These are phyloP conservation scores for Pythium pyrilobum DNA, from an alignment of 352 stramenopile genomes.

Conservation along the genomic window DNA sequence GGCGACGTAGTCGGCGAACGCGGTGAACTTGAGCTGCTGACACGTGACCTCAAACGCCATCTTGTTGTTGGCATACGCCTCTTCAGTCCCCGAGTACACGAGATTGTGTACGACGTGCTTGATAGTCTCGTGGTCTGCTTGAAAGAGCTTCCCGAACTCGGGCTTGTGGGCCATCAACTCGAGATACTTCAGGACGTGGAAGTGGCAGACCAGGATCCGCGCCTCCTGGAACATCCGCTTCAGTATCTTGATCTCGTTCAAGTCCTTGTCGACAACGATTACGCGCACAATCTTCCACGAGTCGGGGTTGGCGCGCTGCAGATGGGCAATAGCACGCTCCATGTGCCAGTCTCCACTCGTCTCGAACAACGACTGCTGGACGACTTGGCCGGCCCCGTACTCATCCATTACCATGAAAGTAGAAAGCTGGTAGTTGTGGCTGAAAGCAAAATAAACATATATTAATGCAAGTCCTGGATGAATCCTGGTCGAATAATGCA, in stretches of 20 bases:
- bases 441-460: not conserved
- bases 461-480: not conserved
- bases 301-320: not conserved
- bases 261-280: conserved; percentile 18
- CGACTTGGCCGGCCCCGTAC: not conserved
- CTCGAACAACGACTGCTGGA: conserved; percentile 12
- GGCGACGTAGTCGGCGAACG: conserved; percentile 21
- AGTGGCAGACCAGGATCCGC: conserved; percentile 1
- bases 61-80: conserved; percentile 5
- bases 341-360: conserved; percentile 12
- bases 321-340: not conserved
- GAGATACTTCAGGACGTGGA: conserved; percentile 10
- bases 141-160: conserved; percentile 13
- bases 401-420: conserved; percentile 7
- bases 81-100: conserved; percentile 2
- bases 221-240: not conserved
- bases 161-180: not conserved
- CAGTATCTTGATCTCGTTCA: conserved; percentile 11
- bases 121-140: conserved; percentile 6
- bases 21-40: not conserved
- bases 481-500: not conserved
- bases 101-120: conserved; percentile 17
- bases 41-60: not conserved
- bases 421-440: conserved; percentile 11
- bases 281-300: not conserved